Conservation (phyloP, 192 early-diverging fungal species). For the Coemansia interrupta region DNA sequence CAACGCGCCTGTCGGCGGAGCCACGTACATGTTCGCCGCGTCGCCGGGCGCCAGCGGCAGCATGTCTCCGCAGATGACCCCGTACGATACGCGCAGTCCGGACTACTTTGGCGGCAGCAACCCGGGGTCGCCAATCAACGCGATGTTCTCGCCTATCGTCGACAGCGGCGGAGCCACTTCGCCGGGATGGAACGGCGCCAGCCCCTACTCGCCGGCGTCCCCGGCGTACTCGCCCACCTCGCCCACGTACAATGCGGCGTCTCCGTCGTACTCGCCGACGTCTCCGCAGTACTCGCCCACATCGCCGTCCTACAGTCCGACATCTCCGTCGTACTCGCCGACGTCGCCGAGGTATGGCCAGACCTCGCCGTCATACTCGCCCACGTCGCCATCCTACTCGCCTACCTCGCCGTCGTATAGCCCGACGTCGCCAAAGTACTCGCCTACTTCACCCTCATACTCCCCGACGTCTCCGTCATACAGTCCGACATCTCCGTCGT, state of each 20-base stretch:
- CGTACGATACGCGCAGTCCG: slow-evolving; percentile 72
- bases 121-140: slow-evolving; percentile 69
- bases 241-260: slow-evolving; percentile 70
- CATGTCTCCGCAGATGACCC: slow-evolving; percentile 75
- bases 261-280: slow-evolving; percentile 69
- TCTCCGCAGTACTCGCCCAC: slow-evolving; percentile 65
- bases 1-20: slow-evolving; percentile 50
- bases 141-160: slow-evolving; percentile 80
- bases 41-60: slow-evolving; percentile 57
- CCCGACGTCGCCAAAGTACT: slow-evolving; percentile 70
- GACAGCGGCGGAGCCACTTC: slow-evolving; percentile 75
- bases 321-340: slow-evolving; percentile 57
- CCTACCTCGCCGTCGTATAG: slow-evolving; percentile 70
- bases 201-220: slow-evolving; percentile 56
- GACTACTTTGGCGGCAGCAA: slow-evolving; percentile 58
- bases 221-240: slow-evolving; percentile 68
- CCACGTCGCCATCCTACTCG: slow-evolving; percentile 60
- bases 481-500: slow-evolving; percentile 69
- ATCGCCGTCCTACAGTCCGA: slow-evolving; percentile 61
- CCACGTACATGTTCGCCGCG: slow-evolving; percentile 54
- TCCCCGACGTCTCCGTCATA: slow-evolving; percentile 77
- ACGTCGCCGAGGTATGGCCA: slow-evolving; percentile 67
- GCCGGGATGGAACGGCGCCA: slow-evolving; percentile 57
- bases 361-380: slow-evolving; percentile 61
- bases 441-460: slow-evolving; percentile 75